Conservation (phyloP, 2,329 filamentous ascomycete genomes). For the Elsinoe ampelina region DNA sequence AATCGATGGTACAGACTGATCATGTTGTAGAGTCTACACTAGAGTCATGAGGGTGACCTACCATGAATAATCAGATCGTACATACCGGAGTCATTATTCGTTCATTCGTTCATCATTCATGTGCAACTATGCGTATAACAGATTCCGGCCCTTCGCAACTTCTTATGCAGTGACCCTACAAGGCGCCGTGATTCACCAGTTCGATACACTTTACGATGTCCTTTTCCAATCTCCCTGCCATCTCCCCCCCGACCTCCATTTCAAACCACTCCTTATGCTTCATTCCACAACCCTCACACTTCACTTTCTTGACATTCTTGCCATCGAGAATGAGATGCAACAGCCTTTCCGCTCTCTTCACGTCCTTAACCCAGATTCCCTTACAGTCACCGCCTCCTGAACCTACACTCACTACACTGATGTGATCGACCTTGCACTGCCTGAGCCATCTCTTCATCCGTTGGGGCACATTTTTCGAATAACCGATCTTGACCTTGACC, state of each 20-base stretch:
- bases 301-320: constrained; percentile 51
- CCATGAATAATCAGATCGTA: too few relatives aligned
- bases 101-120: too few relatives aligned
- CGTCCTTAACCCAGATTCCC: constrained; percentile 54
- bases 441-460: constrained; percentile 85
- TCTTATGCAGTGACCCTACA: too few relatives aligned
- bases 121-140: too few relatives aligned
- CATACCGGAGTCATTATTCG: too few relatives aligned
- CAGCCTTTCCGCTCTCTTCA: constrained; percentile 77
- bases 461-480: constrained; percentile 72
- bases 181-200: not conserved
- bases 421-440: constrained; percentile 72
- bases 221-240: constrained; percentile 58
- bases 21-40: too few relatives aligned
- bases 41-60: too few relatives aligned
- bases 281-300: constrained; percentile 61
- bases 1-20: too few relatives aligned
- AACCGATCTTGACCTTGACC: constrained; percentile 54
- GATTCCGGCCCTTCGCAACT: too few relatives aligned
- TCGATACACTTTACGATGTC: not conserved
- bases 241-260: constrained; percentile 62
- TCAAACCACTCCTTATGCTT: constrained; percentile 94
- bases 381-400: constrained; percentile 1
- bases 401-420: constrained; percentile 63
- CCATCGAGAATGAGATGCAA: constrained; percentile 78